A percentile compares a stretch with the other conserved stretches of the same genome.
Conservation (phyloP, 2,329 filamentous ascomycete species). For the Aspergillus thermomutatus region DNA sequence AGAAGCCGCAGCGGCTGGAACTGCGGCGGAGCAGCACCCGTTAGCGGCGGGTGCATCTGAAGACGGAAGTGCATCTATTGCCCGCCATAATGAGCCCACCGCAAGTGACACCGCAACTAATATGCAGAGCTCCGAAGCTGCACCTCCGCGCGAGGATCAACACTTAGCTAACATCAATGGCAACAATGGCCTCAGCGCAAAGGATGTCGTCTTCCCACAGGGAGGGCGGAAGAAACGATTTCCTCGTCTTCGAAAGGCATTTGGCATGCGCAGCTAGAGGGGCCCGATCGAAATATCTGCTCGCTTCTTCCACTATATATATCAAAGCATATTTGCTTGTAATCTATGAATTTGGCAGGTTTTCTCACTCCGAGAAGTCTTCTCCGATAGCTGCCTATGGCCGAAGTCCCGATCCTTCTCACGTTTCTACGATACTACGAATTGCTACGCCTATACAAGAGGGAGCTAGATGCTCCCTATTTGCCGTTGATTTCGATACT, state of each 20-base stretch:
- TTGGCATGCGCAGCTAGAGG: constrained; percentile 32
- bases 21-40: background rate
- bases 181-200: constrained; percentile 7
- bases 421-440: background rate
- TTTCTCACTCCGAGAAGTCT: background rate
- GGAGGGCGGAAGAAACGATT: constrained; percentile 46
- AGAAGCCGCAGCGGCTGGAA: background rate
- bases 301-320: constrained; percentile 1
- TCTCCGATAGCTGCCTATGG: background rate
- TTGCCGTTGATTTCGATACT: background rate
- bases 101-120: background rate
- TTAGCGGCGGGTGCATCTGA: background rate
- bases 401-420: background rate
- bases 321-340: background rate
- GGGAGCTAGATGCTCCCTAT: background rate
- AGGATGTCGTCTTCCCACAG: constrained; percentile 32
- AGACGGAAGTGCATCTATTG: background rate
- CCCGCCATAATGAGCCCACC: background rate
- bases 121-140: background rate
- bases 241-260: constrained; percentile 42
- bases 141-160: background rate
- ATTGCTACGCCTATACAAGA: background rate
- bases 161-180: background rate
- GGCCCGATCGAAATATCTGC: background rate
- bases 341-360: background rate